phyloP scores from a whole-genome alignment of 306 rosid genomes.

The Adenanthera pavonina region DNA sequence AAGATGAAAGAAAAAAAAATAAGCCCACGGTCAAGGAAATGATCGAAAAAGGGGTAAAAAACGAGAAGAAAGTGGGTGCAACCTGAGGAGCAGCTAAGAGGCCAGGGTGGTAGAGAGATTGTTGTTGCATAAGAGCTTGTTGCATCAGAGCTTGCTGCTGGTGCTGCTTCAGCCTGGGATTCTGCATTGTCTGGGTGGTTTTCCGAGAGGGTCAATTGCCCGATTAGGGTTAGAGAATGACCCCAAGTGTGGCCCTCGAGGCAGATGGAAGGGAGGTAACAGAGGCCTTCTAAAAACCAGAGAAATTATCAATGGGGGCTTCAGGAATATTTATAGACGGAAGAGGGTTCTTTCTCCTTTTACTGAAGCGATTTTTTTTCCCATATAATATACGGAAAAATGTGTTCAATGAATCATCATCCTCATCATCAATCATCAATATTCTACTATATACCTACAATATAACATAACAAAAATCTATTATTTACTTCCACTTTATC shows the following conservation, averaged over 20 bases:
- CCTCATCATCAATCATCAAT: no score
- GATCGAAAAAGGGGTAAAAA: neutral
- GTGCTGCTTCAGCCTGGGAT: constrained; percentile 89
- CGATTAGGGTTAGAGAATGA: constrained; percentile 70
- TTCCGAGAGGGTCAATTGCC: constrained; percentile 43
- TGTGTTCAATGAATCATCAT: no score
- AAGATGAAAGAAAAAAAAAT: neutral
- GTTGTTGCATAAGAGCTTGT: constrained; percentile 95
- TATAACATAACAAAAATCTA: no score
- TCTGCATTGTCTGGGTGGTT: constrained; percentile 75
- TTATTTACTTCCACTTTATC: no score
- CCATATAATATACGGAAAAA: no score
- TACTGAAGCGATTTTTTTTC: no score
- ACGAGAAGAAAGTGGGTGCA: constrained; percentile 21
- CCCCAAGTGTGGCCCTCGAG: constrained; percentile 41
- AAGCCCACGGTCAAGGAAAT: neutral
- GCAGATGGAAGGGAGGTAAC: neutral
- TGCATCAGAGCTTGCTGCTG: constrained; percentile 97
- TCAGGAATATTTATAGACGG: neutral
- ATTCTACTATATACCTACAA: no score
- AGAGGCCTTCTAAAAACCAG: constrained; percentile 44
- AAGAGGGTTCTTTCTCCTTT: no score
- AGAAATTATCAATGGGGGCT: neutral
- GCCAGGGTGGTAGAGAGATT: constrained; percentile 95
- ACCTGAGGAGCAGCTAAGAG: constrained; percentile 99